phyloP scores from a whole-genome alignment of 2,329 filamentous ascomycete genomes.

The Phyllosticta citribraziliensis region DNA sequence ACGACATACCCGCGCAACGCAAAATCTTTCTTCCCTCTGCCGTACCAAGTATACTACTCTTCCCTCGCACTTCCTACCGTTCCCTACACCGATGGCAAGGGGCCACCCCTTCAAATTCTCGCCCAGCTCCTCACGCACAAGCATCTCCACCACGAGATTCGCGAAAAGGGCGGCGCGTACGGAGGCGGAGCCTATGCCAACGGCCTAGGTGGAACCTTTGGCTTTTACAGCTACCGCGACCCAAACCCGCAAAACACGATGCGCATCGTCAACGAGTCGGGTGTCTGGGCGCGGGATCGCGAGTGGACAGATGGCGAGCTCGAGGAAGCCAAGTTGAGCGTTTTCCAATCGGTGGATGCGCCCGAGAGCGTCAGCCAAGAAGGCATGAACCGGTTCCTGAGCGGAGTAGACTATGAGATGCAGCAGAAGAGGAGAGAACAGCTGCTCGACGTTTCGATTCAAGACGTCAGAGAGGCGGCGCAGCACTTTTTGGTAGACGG shows the following conservation, averaged over 20 bases:
- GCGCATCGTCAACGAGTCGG: constrained; percentile 72
- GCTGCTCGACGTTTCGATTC: constrained; percentile 73
- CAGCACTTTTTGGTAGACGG: constrained; percentile 69
- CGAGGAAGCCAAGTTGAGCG: constrained; percentile 89
- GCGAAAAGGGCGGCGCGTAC: constrained; percentile 94
- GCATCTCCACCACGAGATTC: constrained; percentile 91
- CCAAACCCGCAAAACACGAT: constrained; percentile 87
- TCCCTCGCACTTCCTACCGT: constrained; percentile 72
- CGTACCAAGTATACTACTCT: constrained; percentile 96
- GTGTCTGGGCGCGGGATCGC: constrained; percentile 71
- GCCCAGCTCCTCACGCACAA: constrained; percentile 92
- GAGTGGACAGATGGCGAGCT: constrained; percentile 76
- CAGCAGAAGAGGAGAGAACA: constrained; percentile 73
- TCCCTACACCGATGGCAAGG: constrained; percentile 65
- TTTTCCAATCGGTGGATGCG: constrained; percentile 87
- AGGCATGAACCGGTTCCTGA: constrained; percentile 77
- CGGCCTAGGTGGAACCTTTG: constrained; percentile 74
- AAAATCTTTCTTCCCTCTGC: constrained; percentile 85
- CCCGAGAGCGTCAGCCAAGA: constrained; percentile 79
- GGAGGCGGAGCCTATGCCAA: constrained; percentile 81
- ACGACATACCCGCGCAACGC: constrained; percentile 31
- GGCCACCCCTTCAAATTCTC: constrained; percentile 77
- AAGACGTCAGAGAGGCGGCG: constrained; percentile 71
- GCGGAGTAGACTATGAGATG: constrained; percentile 81
- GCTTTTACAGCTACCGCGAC: constrained; percentile 94